Evolutionary conservation across 1,139 yeast genomes (phyloP), one percentile per base, ranked within the genome.

Genomic region (Geotrichum cucujoidarum): DNA sequence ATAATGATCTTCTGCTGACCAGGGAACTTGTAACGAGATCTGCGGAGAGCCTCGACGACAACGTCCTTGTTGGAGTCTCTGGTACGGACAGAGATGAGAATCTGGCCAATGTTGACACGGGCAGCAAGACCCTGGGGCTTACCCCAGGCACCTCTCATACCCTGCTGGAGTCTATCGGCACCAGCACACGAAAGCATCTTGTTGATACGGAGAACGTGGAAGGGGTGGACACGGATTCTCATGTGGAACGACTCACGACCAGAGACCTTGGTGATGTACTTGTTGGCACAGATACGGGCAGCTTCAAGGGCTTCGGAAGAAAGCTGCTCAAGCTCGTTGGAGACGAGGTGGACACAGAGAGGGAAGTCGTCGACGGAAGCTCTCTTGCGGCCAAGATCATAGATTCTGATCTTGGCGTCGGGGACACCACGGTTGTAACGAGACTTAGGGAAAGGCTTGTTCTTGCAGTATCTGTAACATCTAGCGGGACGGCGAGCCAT

Each of bases 71-170:
- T 89, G 70, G 83, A 77, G 77, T 92, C 98, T 82, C 83, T 92
- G 76, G 97, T 87, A 82, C 98, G 90, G 74, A 89, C 90, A 65
- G 98, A 92, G 79, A 92, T 83, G 74, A 92, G 83, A 74, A 92
- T 83, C 81, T 92, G 98, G 72, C 98, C 98, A 76, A 92, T 92
- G 78, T 79, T 79, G 73, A 92, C 98, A 78, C 98, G 90, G 70
- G 98, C 98, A 68, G 97, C 98, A 71, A 90, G 83, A 81, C 98
- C 98, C 70, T 90, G 96, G 70, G 98, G 98, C 81, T 92, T 92
- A 87, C 98, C 98, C 97, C 97, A 92, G 72, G 98, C 98, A 83
- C 95, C 95, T 87, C 98, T 90, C 98, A 92, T 92, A 88, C 98
- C 98, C 81, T 94, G 97, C 81, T 92, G 98, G 78, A 92, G 83